These are phyloP conservation scores for Cymbopogon citratus DNA, from an alignment of 176 grass and related monocot species.

Conservation along the genomic window DNA sequence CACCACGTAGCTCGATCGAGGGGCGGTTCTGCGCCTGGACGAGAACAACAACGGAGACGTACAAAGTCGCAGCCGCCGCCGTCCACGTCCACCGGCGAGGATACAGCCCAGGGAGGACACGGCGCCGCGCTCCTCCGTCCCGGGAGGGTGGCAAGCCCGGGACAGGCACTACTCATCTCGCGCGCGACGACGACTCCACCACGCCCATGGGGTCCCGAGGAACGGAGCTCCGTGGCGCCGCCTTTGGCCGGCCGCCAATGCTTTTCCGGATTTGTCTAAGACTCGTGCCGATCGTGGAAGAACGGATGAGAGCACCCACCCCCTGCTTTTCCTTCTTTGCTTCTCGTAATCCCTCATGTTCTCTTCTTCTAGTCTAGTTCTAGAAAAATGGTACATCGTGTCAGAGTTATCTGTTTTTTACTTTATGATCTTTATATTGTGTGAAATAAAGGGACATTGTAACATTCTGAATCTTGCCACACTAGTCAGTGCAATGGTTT, in stretches of 20 bases:
- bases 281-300: neutral
- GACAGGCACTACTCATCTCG: neutral
- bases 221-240: slow-evolving; percentile 1
- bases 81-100: neutral
- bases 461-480: neutral
- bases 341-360: neutral
- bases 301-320: neutral
- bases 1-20: neutral
- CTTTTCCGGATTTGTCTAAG: neutral
- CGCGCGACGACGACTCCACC: neutral
- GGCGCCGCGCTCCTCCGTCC: neutral
- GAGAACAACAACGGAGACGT: neutral
- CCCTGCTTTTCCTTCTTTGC: neutral
- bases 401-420: neutral
- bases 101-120: neutral
- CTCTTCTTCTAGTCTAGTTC: neutral
- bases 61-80: neutral
- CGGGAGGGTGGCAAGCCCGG: neutral
- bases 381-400: neutral
- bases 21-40: neutral
- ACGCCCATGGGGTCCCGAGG: neutral
- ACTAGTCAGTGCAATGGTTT: neutral
- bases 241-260: neutral
- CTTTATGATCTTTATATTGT: neutral
- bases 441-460: neutral